A percentile compares a stretch with the other conserved stretches of the same genome.
phyloP scores from a whole-genome alignment of 2,329 filamentous ascomycete genomes.

The Acarospora socialis region DNA sequence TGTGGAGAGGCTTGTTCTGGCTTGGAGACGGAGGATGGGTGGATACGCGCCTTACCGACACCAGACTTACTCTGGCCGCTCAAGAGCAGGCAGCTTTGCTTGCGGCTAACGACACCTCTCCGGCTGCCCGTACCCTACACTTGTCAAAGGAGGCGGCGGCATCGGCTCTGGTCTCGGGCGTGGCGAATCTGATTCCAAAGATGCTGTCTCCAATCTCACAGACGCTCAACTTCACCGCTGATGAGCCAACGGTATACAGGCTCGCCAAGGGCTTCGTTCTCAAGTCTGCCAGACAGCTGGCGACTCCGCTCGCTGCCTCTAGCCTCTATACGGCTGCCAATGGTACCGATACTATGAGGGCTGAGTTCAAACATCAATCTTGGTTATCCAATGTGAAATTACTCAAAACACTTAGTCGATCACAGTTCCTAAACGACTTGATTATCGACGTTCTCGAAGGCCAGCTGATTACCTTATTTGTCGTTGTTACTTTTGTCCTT shows the following conservation, averaged over 20 bases:
- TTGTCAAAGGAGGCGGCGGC: constrained; percentile 15
- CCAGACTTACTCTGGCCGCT: constrained; percentile 2
- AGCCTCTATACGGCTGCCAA: too few relatives aligned
- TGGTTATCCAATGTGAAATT: constrained; percentile 46
- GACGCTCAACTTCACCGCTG: constrained; percentile 27
- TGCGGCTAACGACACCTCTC: constrained; percentile 19
- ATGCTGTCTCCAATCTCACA: constrained; percentile 25
- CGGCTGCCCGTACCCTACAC: constrained; percentile 12
- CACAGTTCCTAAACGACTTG: constrained; percentile 58
- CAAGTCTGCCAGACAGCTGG: constrained; percentile 4
- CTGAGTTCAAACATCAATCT: too few relatives aligned
- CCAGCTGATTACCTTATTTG: constrained; percentile 79
- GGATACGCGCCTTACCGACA: constrained; percentile 10
- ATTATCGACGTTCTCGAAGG: constrained; percentile 79
- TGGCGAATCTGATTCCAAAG: constrained; percentile 18
- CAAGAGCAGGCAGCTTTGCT: constrained; percentile 15
- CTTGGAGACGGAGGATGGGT: constrained; percentile 64
- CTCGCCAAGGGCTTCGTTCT: constrained; percentile 31
- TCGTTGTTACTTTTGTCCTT: constrained; percentile 90
- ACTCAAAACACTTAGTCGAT: constrained; percentile 46
- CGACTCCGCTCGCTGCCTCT: not conserved
- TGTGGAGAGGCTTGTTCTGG: constrained; percentile 94
- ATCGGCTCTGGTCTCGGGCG: constrained; percentile 17
- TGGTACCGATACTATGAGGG: too few relatives aligned
- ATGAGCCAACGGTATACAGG: constrained; percentile 32